These are phyloP conservation scores for Cercospora zeina DNA, from an alignment of 2,329 filamentous ascomycete genomes.

Conservation along the genomic window DNA sequence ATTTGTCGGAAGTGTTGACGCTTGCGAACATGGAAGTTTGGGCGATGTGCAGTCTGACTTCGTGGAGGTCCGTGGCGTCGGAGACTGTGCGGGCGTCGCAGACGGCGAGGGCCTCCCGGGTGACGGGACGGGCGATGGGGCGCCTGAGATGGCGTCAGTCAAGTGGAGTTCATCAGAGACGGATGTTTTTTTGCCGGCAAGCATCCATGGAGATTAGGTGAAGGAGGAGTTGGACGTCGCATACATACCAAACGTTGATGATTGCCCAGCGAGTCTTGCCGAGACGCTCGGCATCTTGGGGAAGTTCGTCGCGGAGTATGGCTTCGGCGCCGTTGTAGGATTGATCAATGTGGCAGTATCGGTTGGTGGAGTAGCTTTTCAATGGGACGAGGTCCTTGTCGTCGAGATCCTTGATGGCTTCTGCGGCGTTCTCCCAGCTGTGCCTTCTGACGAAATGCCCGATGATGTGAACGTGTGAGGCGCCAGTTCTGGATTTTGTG, in stretches of 20 bases:
- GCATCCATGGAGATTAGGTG: no score
- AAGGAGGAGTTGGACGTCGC: no score
- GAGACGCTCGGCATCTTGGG: neutral
- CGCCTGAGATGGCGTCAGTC: constrained; percentile 24
- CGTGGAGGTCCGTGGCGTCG: no score
- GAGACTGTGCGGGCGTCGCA: constrained; percentile 14
- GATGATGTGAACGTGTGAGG: constrained; percentile 20
- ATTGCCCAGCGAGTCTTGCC: constrained; percentile 38
- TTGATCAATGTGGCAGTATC: constrained; percentile 55
- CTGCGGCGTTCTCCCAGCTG: neutral
- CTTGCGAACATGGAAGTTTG: no score
- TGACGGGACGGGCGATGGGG: constrained; percentile 40
- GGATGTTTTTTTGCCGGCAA: no score
- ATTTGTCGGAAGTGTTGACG: no score
- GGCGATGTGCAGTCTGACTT: no score
- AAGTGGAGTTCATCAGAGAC: no score
- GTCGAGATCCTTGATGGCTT: constrained; percentile 1
- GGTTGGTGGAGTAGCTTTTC: neutral
- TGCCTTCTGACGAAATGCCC: constrained; percentile 18
- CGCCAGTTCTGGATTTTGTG: neutral
- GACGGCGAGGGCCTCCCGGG: constrained; percentile 26
- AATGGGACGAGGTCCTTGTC: neutral
- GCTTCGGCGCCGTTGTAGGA: constrained; percentile 46
- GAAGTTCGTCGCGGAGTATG: neutral
- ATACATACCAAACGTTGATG: constrained; percentile 49